A percentile compares a stretch with the other conserved stretches of the same genome.
These are phyloP conservation scores for Cucumis hystrix DNA, from an alignment of 306 rosid genomes.

Conservation along the genomic window DNA sequence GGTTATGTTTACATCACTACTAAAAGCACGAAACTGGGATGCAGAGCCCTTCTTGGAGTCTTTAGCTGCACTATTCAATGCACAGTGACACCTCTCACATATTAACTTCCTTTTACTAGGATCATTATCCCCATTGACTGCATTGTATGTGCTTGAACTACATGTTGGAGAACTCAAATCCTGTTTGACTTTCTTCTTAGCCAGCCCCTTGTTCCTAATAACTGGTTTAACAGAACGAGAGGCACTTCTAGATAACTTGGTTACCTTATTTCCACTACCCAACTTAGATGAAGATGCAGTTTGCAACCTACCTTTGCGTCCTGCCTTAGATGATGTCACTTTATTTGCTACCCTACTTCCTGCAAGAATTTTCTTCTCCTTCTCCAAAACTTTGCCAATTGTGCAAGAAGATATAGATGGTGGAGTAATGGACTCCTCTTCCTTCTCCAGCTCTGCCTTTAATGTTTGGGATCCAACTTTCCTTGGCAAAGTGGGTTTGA, in stretches of 20 bases:
- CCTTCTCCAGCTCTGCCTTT: constrained; percentile 15
- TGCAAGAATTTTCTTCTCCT: constrained; percentile 25
- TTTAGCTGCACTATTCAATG: constrained; percentile 31
- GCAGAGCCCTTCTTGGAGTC: constrained; percentile 26
- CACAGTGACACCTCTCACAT: constrained; percentile 77
- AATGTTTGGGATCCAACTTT: constrained; percentile 27
- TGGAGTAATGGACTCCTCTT: constrained; percentile 13
- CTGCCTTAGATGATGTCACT: constrained; percentile 26
- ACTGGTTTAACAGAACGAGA: constrained; percentile 46
- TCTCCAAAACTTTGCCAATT: constrained; percentile 20
- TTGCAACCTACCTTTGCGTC: constrained; percentile 54
- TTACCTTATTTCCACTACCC: constrained; percentile 31
- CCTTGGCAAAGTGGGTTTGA: constrained; percentile 19
- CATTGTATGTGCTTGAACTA: constrained; percentile 26
- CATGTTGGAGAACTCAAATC: constrained; percentile 28
- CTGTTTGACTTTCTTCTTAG: constrained; percentile 62
- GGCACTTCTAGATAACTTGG: constrained; percentile 41
- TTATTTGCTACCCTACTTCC: constrained; percentile 42
- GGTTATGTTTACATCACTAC: constrained; percentile 23
- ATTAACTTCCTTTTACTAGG: constrained; percentile 36
- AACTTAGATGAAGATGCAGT: constrained; percentile 38
- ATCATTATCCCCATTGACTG: constrained; percentile 25
- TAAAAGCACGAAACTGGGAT: constrained; percentile 17
- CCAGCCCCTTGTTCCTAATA: constrained; percentile 49
- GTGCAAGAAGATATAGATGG: constrained; percentile 17